Evolutionary conservation across 108 stramenopile genomes (phyloP), one percentile per base, ranked within the genome.

Genomic region (Cyclotella atomus): DNA sequence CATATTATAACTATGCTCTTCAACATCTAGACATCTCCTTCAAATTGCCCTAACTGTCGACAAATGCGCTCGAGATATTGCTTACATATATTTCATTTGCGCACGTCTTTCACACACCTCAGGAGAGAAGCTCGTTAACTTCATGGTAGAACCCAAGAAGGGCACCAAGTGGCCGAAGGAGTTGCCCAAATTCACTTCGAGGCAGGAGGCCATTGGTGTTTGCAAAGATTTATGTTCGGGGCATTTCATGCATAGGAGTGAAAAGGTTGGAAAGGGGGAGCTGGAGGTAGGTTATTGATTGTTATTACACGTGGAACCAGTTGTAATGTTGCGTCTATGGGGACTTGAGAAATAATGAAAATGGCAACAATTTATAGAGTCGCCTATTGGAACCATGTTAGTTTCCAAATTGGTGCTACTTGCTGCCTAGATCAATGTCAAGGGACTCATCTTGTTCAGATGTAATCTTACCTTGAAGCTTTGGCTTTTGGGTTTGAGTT

Each of bases 91-190:
- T n/a, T n/a, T n/a, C n/a, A n/a, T 23, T 6, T 54, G 53, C 46
- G 2, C 23, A 38, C 1, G 29, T 36, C 46, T 55, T 43, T 55
- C 12, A 52, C 30, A 55, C 20, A 30, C 10, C 25, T 33, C 68
- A 96, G 97, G 97, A 45, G 95, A 97, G 77, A 95, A 97, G 71
- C 82, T 99, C 29, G 91, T 98, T 27, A 95, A 96, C 64, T 97
- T 94, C 75, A 41, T 99, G 44, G 81, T 93, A 17, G 96, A 96
- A 75, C 96, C 92, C 34, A 94, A 95, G 45, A 96, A 93, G 71
- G 95, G 94, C 47, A 89, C 89, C 20, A 93, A 93, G 50, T 90
- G 95, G 94, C 96, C 97, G 1, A 82, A 69, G 29, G 94, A 97
- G 15, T 77, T 93, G 44, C 95, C 93, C 10, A 83, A 88, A 70